These are phyloP conservation scores for Eremothecium sinecaudum DNA, from an alignment of 1,139 yeast genomes.

Conservation along the genomic window DNA sequence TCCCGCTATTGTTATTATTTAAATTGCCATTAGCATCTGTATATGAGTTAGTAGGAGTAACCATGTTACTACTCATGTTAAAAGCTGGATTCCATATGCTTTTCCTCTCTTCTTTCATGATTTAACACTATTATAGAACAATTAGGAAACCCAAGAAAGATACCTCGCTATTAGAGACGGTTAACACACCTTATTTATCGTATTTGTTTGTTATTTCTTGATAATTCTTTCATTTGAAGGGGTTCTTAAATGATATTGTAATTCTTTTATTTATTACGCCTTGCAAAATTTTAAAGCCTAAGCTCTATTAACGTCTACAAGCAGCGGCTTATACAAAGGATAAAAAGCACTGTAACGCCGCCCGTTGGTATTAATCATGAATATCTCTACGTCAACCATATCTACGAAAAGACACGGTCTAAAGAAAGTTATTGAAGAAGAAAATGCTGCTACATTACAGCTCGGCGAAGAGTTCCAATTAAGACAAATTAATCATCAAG, in stretches of 20 bases:
- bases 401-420: constrained; percentile 72
- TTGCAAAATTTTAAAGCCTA: too few relatives aligned
- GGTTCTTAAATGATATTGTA: too few relatives aligned
- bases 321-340: too few relatives aligned
- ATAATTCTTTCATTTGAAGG: too few relatives aligned
- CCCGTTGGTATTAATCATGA: too few relatives aligned
- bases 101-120: constrained; percentile 9
- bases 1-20: constrained; percentile 5
- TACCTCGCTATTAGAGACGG: too few relatives aligned
- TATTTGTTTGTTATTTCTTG: too few relatives aligned
- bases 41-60: not conserved
- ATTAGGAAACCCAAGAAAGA: too few relatives aligned
- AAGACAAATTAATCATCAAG: constrained; percentile 70
- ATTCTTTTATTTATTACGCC: too few relatives aligned
- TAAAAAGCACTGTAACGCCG: too few relatives aligned
- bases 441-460: constrained; percentile 77
- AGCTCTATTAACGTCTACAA: too few relatives aligned
- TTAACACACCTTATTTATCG: too few relatives aligned
- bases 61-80: constrained; percentile 6
- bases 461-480: constrained; percentile 89
- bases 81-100: constrained; percentile 14
- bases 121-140: not conserved
- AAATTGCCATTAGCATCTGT: not conserved
- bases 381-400: constrained; percentile 80
- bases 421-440: constrained; percentile 67